These are phyloP conservation scores for Acorus calamus DNA, from an alignment of 106 monocot species.

Conservation along the genomic window DNA sequence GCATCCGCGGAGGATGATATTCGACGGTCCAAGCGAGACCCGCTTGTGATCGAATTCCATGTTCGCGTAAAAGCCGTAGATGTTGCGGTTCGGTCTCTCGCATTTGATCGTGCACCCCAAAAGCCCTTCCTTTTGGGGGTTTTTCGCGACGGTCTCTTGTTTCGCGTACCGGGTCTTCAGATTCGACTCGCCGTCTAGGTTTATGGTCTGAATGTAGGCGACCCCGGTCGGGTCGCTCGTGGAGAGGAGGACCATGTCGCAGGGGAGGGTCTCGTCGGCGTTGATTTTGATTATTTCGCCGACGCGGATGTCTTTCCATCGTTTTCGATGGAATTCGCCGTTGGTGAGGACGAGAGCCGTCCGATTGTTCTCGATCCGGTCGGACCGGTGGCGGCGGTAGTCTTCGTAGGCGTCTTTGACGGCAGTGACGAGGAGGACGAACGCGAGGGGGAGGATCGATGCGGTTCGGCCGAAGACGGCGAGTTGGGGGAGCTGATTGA, in stretches of 20 bases:
- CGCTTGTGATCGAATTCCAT: conserved; percentile 23
- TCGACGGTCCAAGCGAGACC: conserved; percentile 42
- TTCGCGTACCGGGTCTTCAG: conserved; percentile 61
- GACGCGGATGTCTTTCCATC: too few species aligned
- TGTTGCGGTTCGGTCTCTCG: conserved; percentile 57
- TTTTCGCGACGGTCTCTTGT: conserved; percentile 31
- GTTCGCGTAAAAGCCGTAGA: conserved; percentile 55
- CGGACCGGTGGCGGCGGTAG: too few species aligned
- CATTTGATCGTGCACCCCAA: conserved; percentile 14
- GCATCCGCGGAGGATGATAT: conserved; percentile 49
- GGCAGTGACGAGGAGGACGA: too few species aligned
- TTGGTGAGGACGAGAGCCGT: too few species aligned
- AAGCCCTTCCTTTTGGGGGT: too few species aligned
- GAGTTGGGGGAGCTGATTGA: conserved; percentile 61
- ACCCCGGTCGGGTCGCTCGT: conserved; percentile 56
- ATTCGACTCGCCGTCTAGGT: conserved; percentile 70
- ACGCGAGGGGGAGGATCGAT: too few species aligned
- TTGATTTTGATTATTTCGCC: too few species aligned
- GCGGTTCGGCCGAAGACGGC: conserved; percentile 13
- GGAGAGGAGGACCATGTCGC: conserved; percentile 52
- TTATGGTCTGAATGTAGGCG: conserved; percentile 60
- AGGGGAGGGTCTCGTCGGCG: background rate
- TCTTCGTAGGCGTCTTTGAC: too few species aligned
- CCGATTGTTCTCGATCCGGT: too few species aligned
- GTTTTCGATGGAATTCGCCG: too few species aligned